Evolutionary conservation across 495 filamentous ascomycete genomes (phyloP), one percentile per base, ranked within the genome.

Genomic region (Chaetomium fimeti): DNA sequence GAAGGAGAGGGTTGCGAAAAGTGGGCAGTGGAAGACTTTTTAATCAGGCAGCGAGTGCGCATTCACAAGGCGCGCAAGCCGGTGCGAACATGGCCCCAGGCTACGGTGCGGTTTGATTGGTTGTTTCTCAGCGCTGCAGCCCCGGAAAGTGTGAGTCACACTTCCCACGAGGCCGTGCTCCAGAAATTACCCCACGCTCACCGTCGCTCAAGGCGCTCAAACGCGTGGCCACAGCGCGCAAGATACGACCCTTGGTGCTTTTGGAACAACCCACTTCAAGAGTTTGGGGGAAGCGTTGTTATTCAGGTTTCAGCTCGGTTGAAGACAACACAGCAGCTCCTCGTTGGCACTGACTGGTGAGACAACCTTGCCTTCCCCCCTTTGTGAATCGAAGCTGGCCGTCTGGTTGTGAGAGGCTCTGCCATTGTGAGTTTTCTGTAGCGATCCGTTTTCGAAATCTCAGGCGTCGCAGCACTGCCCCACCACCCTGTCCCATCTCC

Each of bases 11-110:
- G n/a, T 32, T 28, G 42, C 25, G 48, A 68, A 70, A 68, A 67
- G 64, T 69, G 65, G 65, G 70, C 66, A 47, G 64, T 22, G 43
- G 36, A 54, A 29, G 63, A 64, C 65, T 65, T 74, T 75, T 74
- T 72, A 72, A 71, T 77, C 69, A 77, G 75, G 73, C 75, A 76
- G 69, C 73, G 62, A 73, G 64, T 43, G 43, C 38, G 29, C 55
- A 53, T 58, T 36, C 53, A 51, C 45, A 59, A 47, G 45, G 65
- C 49, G 49, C n/a, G 54, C 38, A 32, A 16, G 25, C 36, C 3
- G 43, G 20, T 40, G 65, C 55, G 43, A 7, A 27, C 24, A 60
- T 60, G 55, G 38, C n/a, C 12, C 22, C 55, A 45, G 43, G 53
- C 45, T 32, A 22, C 11, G 51, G 15, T 24, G 56, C 1, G n/a